phyloP scores from a whole-genome alignment of 768 basidiomycete species.

The Suillus lakei region DNA sequence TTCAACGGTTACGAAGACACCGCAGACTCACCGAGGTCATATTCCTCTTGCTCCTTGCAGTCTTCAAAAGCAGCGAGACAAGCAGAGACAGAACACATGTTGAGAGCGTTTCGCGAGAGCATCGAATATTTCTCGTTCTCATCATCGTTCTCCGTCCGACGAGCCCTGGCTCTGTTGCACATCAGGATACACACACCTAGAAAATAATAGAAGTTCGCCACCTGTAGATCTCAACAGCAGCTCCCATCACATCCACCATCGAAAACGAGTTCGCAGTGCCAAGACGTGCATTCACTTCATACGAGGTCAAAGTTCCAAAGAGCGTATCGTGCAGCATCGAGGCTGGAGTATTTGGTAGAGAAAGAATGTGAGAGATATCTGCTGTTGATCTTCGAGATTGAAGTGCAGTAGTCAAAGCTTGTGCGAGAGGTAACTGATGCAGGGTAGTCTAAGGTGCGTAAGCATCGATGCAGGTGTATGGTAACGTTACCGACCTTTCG shows the following conservation, averaged over 20 bases:
- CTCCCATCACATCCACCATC: constrained; percentile 54
- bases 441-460: constrained; percentile 32
- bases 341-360: constrained; percentile 44
- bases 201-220: constrained; percentile 17
- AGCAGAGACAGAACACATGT: constrained; percentile 66
- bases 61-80: constrained; percentile 69
- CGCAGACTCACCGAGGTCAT: constrained; percentile 60
- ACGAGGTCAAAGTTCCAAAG: constrained; percentile 46
- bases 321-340: constrained; percentile 52
- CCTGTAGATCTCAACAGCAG: constrained; percentile 44
- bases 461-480: constrained; percentile 14
- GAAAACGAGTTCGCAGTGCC: constrained; percentile 46
- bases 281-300: constrained; percentile 48
- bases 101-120: constrained; percentile 67
- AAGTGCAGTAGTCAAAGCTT: constrained; percentile 45
- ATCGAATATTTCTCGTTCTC: constrained; percentile 47
- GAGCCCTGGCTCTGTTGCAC: constrained; percentile 37
- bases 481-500: constrained; percentile 22
- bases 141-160: constrained; percentile 27
- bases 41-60: constrained; percentile 61
- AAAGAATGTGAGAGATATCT: constrained; percentile 64
- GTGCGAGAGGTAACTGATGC: constrained; percentile 30
- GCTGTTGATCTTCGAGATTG: constrained; percentile 55
- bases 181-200: constrained; percentile 7
- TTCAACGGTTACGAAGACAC: not conserved